These are phyloP conservation scores for Fagopyrum esculentum DNA, from an alignment of 148 eudicot species.

Conservation along the genomic window DNA sequence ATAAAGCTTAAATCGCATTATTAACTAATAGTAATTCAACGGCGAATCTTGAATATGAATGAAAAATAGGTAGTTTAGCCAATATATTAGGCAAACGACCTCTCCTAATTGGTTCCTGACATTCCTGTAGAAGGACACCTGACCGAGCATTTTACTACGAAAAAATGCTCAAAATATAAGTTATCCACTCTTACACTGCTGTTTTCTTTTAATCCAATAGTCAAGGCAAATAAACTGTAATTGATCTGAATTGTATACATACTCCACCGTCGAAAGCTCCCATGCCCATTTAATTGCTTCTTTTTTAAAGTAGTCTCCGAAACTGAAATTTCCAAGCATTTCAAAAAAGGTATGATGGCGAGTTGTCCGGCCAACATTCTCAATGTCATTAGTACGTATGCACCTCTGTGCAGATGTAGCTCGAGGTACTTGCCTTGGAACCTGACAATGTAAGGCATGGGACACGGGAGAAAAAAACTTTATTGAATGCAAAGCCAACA, in stretches of 20 bases:
- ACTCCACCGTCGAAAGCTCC: constrained; percentile 91
- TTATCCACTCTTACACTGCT: neutral
- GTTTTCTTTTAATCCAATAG: neutral
- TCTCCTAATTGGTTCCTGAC: neutral
- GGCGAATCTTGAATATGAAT: neutral
- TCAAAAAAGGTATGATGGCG: constrained; percentile 97
- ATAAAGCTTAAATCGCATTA: neutral
- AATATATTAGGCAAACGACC: neutral
- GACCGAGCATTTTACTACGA: neutral
- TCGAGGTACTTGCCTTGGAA: constrained; percentile 74
- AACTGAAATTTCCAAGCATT: constrained; percentile 98
- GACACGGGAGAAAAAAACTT: neutral
- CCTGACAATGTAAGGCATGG: constrained; percentile 31
- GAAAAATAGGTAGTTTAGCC: neutral
- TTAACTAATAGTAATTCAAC: neutral
- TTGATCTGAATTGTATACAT: constrained; percentile 23
- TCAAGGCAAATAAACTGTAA: neutral
- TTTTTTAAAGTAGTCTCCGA: constrained; percentile 96
- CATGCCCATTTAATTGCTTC: constrained; percentile 96
- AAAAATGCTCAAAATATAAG: neutral
- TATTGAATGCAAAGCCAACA: neutral
- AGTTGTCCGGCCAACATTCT: constrained; percentile 92
- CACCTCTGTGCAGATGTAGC: constrained; percentile 93
- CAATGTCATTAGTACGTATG: constrained; percentile 92
- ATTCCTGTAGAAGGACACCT: neutral